These are phyloP conservation scores for Scenedesmus sp. DNA, from an alignment of 163 green algal species.

Conservation along the genomic window DNA sequence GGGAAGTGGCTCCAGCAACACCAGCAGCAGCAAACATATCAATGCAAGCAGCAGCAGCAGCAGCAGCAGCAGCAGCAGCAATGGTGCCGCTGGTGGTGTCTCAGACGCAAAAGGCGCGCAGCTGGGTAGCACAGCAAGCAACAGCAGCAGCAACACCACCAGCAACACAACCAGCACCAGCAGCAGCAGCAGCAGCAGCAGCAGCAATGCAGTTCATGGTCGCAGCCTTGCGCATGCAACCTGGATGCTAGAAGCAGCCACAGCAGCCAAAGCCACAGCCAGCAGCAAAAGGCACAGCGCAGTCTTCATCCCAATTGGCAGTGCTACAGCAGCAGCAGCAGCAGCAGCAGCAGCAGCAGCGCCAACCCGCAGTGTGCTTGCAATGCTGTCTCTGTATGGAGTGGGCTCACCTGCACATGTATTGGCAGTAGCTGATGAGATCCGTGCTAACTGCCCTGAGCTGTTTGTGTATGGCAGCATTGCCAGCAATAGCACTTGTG, in stretches of 20 bases:
- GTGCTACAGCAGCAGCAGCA: background rate
- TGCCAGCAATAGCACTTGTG: background rate
- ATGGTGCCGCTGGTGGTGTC: too few relatives aligned
- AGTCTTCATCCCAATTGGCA: background rate
- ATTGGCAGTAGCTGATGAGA: background rate
- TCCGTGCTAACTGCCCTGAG: background rate
- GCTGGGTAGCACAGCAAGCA: background rate
- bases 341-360: background rate
- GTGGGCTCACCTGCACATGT: background rate
- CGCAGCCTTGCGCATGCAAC: background rate
- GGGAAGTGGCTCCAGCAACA: background rate
- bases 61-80: background rate
- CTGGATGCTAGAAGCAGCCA: background rate
- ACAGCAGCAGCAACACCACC: background rate
- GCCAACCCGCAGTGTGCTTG: background rate
- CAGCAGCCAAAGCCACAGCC: background rate
- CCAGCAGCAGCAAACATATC: background rate
- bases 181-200: background rate
- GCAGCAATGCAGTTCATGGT: background rate
- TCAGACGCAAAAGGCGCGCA: too few relatives aligned
- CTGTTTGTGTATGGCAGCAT: background rate
- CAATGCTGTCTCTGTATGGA: constrained; percentile 7
- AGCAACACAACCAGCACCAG: background rate
- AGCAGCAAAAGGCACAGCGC: background rate
- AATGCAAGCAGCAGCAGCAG: background rate